These are phyloP conservation scores for Wickerhamomyces hampshirensis DNA, from an alignment of 805 yeast species.

Conservation along the genomic window DNA sequence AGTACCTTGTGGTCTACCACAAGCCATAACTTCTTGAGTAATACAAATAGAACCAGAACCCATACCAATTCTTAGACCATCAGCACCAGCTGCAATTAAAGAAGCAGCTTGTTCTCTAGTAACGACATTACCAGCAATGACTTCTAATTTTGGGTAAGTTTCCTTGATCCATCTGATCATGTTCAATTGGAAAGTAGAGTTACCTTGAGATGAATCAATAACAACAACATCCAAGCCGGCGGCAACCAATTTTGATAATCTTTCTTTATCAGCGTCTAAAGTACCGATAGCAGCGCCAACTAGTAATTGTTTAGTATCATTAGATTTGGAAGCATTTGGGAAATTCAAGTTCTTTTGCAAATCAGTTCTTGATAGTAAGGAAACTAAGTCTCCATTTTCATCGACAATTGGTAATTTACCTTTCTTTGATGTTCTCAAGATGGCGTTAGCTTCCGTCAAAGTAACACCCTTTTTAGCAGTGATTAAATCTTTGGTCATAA, in stretches of 20 bases:
- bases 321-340: constrained; percentile 94
- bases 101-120: constrained; percentile 98
- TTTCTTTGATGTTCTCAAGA: constrained; percentile 88
- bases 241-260: constrained; percentile 78
- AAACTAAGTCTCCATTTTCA: constrained; percentile 64
- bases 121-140: constrained; percentile 97
- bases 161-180: constrained; percentile 90
- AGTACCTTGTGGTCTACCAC: constrained; percentile 99
- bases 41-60: constrained; percentile 99
- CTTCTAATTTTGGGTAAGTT: constrained; percentile 73
- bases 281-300: constrained; percentile 99
- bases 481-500: constrained; percentile 87
- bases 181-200: constrained; percentile 89
- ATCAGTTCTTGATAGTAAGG: constrained; percentile 92
- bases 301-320: constrained; percentile 87
- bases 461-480: constrained; percentile 82
- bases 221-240: constrained; percentile 98
- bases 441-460: constrained; percentile 81
- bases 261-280: constrained; percentile 78
- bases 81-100: constrained; percentile 93
- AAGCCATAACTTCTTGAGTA: constrained; percentile 99
- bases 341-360: constrained; percentile 91
- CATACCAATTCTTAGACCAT: constrained; percentile 98
- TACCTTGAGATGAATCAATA: constrained; percentile 95
- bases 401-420: constrained; percentile 97